phyloP scores from a whole-genome alignment of 192 early-diverging fungal genomes.

The Coemansia sp. region DNA sequence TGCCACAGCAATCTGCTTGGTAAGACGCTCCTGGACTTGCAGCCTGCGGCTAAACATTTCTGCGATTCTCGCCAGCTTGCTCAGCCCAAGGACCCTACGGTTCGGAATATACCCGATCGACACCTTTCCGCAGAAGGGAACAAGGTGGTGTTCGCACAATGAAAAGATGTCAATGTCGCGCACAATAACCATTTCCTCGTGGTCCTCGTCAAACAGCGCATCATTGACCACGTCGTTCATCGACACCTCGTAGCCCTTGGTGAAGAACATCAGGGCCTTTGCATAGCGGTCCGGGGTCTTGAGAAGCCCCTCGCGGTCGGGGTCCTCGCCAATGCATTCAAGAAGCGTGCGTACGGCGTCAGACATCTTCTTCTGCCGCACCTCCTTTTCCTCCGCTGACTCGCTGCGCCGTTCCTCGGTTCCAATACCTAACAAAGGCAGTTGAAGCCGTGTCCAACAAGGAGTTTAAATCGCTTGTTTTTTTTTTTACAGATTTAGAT shows the following conservation, averaged over 20 bases:
- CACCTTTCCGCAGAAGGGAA: constrained; percentile 97
- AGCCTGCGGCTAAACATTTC: constrained; percentile 97
- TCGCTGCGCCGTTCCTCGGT: constrained; percentile 79
- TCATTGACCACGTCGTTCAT: constrained; percentile 89
- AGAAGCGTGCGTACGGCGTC: constrained; percentile 85
- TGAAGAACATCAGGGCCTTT: constrained; percentile 96
- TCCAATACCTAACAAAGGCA: constrained; percentile 67
- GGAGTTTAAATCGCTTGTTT: too few relatives aligned
- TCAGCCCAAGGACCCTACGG: constrained; percentile 89
- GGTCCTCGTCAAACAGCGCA: constrained; percentile 97
- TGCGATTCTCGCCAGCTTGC: constrained; percentile 96
- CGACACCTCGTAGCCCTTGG: constrained; percentile 96
- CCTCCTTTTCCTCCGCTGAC: constrained; percentile 67
- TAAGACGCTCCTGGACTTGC: constrained; percentile 97
- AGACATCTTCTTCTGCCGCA: constrained; percentile 75
- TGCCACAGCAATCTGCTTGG: constrained; percentile 93
- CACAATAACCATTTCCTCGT: constrained; percentile 99
- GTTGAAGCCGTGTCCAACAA: too few relatives aligned
- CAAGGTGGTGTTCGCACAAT: constrained; percentile 98
- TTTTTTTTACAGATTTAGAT: constrained; percentile 6
- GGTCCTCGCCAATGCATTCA: constrained; percentile 93
- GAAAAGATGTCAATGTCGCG: constrained; percentile 95
- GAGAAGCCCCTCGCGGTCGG: constrained; percentile 86
- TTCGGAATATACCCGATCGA: constrained; percentile 97
- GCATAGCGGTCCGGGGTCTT: constrained; percentile 97